A percentile compares a stretch with the other conserved stretches of the same genome.
Conservation (phyloP, 345 rosid species). For the Geranium rotundifolium region DNA sequence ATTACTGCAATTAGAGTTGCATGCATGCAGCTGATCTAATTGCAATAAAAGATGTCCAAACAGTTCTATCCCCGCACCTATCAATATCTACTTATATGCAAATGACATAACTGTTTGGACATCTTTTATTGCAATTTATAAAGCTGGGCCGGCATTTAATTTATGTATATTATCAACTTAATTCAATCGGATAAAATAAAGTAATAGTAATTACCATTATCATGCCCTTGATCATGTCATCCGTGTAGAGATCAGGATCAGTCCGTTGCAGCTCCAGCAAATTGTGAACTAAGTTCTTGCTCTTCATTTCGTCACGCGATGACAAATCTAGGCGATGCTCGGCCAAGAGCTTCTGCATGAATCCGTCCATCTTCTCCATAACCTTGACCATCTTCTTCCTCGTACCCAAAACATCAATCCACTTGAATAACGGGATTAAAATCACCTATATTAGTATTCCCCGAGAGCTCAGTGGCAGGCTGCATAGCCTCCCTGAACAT, state of each 20-base stretch:
- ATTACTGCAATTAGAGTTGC: too few species aligned
- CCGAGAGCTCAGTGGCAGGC: constrained; percentile 14
- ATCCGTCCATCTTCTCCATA: constrained; percentile 18
- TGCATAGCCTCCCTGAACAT: constrained; percentile 23
- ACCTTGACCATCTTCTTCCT: constrained; percentile 17
- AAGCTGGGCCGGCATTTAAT: too few species aligned
- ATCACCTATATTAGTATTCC: constrained; percentile 29
- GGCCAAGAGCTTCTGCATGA: constrained; percentile 38
- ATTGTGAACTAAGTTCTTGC: constrained; percentile 29
- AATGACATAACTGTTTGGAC: too few species aligned
- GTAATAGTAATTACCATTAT: constrained; percentile 10
- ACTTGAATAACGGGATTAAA: constrained; percentile 30
- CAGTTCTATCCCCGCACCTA: too few species aligned
- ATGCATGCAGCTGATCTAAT: too few species aligned
- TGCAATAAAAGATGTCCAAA: too few species aligned
- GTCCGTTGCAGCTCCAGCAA: constrained; percentile 31
- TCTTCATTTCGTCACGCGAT: constrained; percentile 1
- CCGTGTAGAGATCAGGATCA: constrained; percentile 29
- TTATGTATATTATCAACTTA: too few species aligned
- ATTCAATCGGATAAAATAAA: too few species aligned
- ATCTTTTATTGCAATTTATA: too few species aligned
- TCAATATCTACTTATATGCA: too few species aligned
- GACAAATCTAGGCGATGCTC: constrained; percentile 18
- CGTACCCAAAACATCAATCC: constrained; percentile 16
- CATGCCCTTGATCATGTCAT: constrained; percentile 39